phyloP scores from a whole-genome alignment of 225 moss, liverwort and hornwort genomes.

The Climacium dendroides region DNA sequence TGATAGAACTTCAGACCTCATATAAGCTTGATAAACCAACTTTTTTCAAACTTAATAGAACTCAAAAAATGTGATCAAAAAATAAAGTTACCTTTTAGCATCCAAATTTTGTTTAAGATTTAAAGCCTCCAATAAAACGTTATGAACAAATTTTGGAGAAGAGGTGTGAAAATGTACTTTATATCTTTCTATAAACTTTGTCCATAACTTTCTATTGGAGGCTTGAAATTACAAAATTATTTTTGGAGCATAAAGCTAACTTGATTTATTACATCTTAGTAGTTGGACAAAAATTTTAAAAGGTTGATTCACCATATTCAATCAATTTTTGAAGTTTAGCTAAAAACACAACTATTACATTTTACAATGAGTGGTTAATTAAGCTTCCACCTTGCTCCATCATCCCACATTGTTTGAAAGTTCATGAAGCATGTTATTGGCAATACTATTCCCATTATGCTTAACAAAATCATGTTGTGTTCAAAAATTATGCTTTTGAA shows the following conservation, averaged over 20 bases:
- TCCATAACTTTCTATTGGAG: not conserved
- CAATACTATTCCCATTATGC: accelerated
- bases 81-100: not conserved
- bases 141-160: not conserved
- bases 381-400: not conserved
- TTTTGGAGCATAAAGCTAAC: not conserved
- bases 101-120: accelerated
- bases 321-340: not conserved
- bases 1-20: not conserved
- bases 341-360: not conserved
- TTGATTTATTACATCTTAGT: not conserved
- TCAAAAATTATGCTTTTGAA: not conserved
- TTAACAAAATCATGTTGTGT: not conserved
- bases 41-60: not conserved
- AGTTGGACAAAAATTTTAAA: not conserved
- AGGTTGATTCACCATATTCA: not conserved
- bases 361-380: not conserved
- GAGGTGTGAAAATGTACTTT: not conserved
- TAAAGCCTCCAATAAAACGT: not conserved
- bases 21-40: not conserved
- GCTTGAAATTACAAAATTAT: not conserved
- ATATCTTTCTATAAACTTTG: not conserved
- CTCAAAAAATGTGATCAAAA: not conserved
- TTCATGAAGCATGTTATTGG: not conserved
- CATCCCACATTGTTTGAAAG: not conserved